phyloP scores from a whole-genome alignment of 176 grass and related monocot species.

The Oryza longistaminata region DNA sequence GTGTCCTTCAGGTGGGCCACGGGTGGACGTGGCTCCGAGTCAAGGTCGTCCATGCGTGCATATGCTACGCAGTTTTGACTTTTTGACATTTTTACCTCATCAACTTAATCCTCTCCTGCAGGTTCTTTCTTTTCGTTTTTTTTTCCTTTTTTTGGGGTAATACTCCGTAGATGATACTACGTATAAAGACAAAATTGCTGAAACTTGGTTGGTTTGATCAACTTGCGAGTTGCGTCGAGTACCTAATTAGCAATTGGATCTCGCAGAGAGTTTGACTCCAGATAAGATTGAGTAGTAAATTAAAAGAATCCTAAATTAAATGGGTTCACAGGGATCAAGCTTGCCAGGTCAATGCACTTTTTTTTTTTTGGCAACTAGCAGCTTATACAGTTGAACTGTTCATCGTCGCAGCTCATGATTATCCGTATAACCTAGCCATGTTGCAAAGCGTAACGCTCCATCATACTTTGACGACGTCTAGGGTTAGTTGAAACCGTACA shows the following conservation, averaged over 20 bases:
- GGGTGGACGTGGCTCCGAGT: background rate
- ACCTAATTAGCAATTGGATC: conserved; percentile 5
- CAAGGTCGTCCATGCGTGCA: background rate
- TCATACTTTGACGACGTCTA: background rate
- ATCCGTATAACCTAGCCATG: background rate
- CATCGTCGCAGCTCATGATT: background rate
- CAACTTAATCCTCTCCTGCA: background rate
- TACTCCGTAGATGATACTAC: background rate
- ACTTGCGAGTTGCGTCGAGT: background rate
- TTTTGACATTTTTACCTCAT: background rate
- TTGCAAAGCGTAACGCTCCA: background rate
- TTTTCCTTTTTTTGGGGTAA: background rate
- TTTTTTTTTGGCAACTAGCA: background rate
- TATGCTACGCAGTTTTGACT: background rate
- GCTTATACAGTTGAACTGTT: background rate
- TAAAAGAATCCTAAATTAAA: background rate
- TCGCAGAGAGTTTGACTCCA: background rate
- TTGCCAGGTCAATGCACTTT: background rate
- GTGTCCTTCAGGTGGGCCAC: background rate
- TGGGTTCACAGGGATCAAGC: conserved; percentile 3
- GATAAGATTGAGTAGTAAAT: background rate
- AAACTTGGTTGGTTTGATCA: conserved; percentile 11
- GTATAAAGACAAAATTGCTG: background rate
- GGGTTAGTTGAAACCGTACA: background rate
- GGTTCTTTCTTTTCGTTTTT: background rate